Percentiles rank a stretch among this genome's conserved stretches.
Evolutionary conservation across 129 eudicot species (phyloP).

Genomic region (Lonicera japonica): DNA sequence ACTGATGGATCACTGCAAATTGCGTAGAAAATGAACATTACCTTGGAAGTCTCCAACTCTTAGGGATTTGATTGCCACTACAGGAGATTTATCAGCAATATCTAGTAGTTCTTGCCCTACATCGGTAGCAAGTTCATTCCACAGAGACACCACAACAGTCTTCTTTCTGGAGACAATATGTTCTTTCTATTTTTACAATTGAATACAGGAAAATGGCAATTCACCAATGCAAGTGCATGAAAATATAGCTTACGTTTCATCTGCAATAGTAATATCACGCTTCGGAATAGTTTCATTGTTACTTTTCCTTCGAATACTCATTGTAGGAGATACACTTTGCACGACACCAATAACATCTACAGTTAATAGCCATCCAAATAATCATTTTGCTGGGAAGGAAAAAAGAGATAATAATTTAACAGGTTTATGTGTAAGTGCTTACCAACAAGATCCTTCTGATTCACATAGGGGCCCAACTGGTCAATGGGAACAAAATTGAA

Average conservation of each 20-base stretch:
- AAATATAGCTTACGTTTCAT: constrained; percentile 52
- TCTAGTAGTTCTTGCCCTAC: constrained; percentile 85
- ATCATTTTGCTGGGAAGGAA: not conserved
- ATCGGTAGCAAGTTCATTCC: constrained; percentile 80
- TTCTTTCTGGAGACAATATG: constrained; percentile 56
- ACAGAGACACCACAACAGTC: constrained; percentile 81
- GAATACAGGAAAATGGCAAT: not conserved
- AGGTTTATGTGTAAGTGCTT: not conserved
- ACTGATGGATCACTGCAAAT: not conserved
- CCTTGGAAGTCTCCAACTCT: constrained; percentile 89
- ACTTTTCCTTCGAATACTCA: constrained; percentile 81
- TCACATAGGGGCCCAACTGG: constrained; percentile 81
- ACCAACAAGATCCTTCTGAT: constrained; percentile 78
- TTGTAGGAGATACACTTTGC: constrained; percentile 79
- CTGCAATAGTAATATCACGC: constrained; percentile 90
- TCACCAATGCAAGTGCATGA: not conserved
- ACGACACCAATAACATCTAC: constrained; percentile 97
- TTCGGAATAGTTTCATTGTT: constrained; percentile 67
- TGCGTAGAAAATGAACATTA: too few relatives aligned
- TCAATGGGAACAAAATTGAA: constrained; percentile 87
- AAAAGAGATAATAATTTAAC: not conserved
- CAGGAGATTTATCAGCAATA: constrained; percentile 75
- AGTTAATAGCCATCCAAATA: constrained; percentile 2
- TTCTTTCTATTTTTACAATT: not conserved
- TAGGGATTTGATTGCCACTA: constrained; percentile 78